Base-by-base conservation (phyloP, 2,329 filamentous ascomycete species). In the Verticillium klebahnii region DNA sequence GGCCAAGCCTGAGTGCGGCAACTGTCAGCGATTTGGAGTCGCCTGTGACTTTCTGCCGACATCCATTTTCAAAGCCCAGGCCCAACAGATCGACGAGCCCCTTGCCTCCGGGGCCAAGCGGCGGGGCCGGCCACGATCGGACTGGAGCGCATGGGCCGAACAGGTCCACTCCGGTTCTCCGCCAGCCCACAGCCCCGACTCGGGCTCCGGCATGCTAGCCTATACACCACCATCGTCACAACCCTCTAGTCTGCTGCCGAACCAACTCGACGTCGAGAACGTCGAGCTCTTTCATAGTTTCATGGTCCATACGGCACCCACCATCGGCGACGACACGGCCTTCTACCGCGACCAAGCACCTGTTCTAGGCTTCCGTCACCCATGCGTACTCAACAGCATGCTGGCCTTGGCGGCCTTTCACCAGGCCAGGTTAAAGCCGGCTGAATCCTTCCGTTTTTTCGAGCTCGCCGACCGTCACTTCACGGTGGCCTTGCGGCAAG, bases 251-350 rank as follows among this genome's bases (percentile, higher is more conserved):
- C 19, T 19, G 2, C 45, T 25, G 11, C 19, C 45, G 19, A 52
- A 52, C 32, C 19, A 52, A 6, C 59, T 67, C 19, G 66, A 69
- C 60, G 34, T 67, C 17, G 65, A 65, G 29, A 63, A 70, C 60
- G 60, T 70, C 39, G 68, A 71, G 56, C 65, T 72, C 4, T 65
- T 69, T 17, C 64, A 70, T 58, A 63, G 69, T 57, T 71, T 67
- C 59, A 64, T 69, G 58, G 65, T 58, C 25, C 61, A 66, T 25
- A 66, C 65, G 11, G 61, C 66, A 9, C 40, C 63, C 3, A 66
- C 65, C 2, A 40, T 68, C 14, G 67, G 65, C 7, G 65, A 68
- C 50, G 12, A 25, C 45, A 55, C 62, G 2, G 52, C 58, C 25
- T 54, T 69, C 7, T 69, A 67, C 67, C 63, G 59, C 3, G 60